Base-by-base conservation (phyloP, 1,284 basidiomycete species). In the Leccinum proximum region DNA sequence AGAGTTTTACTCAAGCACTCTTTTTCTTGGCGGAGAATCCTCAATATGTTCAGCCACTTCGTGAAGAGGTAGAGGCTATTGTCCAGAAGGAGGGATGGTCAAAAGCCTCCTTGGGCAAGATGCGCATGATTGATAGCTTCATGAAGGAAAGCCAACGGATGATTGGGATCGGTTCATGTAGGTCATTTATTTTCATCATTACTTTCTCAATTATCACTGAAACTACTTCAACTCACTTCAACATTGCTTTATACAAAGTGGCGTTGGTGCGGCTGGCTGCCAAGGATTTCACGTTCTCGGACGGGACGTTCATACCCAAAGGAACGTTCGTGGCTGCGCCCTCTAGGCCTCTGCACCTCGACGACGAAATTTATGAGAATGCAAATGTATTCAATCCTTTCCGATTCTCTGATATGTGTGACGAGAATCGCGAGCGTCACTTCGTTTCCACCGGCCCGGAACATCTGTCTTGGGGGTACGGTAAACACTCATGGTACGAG, bases 81-180 rank as follows among this genome's bases (percentile, higher is more conserved):
- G 80, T 76, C 78, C 6, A 80, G 38, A 70, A 72, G 37, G 74
- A 81, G 10, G 82, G 81, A 5, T 82, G 81, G 80, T 76, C 79
- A 2, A 81, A 80, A 65, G 68, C 64, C 1, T 75, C 78, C 0
- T 62, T 83, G 50, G 73, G 68, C 38, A 77, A 77, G 60, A 79
- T 83, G 79, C 67, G 67, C 60, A 80, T 78, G 66, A 60, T 81
- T 4, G 82, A 84, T 68, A 83, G 81, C 65, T 81, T 83, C 67
- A n/a, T 83, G 18, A 76, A 75, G 58, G 82, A 83, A 68, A 71
- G 76, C 1, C 74, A 77, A 62, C 74, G 81, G 2, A 40, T 76
- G n/a, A 69, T 73, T 26, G 74, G 76, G 0, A 66, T 63, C 54
- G n/a, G 65, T 22, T 22, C 18, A 76, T 79, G 50, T 53, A 26